Conservation (phyloP, 2,329 filamentous ascomycete genomes). For the Pyrenochaeta sp. region DNA sequence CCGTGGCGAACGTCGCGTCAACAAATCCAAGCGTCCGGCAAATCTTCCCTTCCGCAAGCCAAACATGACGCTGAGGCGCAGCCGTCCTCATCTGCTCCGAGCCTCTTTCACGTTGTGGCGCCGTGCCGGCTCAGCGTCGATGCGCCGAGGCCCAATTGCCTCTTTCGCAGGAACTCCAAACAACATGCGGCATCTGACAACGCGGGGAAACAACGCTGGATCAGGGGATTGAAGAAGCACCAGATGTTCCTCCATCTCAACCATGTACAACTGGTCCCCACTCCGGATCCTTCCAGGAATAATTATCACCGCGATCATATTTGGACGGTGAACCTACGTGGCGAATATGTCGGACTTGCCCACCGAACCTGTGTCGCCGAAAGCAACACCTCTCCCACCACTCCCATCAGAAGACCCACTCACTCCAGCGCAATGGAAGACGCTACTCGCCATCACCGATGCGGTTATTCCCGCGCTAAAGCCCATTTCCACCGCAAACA, state of each 20-base stretch:
- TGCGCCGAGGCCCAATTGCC: conserved; percentile 1
- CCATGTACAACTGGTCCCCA: conserved; percentile 1
- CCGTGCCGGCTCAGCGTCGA: not conserved
- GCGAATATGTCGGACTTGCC: conserved; percentile 34
- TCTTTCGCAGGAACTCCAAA: not conserved
- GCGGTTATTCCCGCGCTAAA: conserved; percentile 68
- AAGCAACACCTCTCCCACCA: conserved; percentile 56
- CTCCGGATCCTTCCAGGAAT: conserved; percentile 7
- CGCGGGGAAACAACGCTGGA: not conserved
- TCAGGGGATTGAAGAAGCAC: not conserved
- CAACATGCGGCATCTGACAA: conserved; percentile 1
- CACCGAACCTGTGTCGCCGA: conserved; percentile 44
- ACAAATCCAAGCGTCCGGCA: not conserved
- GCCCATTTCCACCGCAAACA: conserved; percentile 47
- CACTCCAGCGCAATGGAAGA: conserved; percentile 65
- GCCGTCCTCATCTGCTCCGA: too few relatives aligned
- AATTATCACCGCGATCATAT: not conserved
- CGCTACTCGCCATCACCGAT: conserved; percentile 65
- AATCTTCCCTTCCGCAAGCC: not conserved
- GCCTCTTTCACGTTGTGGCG: not conserved
- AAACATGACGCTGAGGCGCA: not conserved
- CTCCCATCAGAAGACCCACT: conserved; percentile 58
- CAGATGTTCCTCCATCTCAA: conserved; percentile 4
- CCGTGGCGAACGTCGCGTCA: not conserved
- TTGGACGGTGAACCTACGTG: conserved; percentile 6